Evolutionary conservation across 495 filamentous ascomycete species (phyloP), one percentile per base, ranked within the genome.

Genomic region (Aspergillus kassunensis): DNA sequence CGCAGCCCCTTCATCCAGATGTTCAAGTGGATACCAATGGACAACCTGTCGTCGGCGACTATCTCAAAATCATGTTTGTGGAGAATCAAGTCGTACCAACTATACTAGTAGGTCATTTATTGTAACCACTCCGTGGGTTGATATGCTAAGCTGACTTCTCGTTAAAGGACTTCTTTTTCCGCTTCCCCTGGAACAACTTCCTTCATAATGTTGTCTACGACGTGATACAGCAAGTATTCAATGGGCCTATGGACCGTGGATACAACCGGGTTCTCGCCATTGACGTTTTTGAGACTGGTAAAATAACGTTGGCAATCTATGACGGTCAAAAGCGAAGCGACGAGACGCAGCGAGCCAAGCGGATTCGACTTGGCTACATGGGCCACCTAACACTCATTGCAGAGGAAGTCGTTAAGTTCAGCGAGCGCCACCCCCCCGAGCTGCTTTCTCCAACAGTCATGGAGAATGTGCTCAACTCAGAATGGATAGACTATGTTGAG

Each of bases 131-230:
- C 7, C 23, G 30, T 13, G 11, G 6, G 6, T 49, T 25, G 7
- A 27, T 9, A 27, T 43, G 12, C 37, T 51, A 49, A 62, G 16
- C 33, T 11, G 31, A 44, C 27, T 23, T 41, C 30, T 40, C 33
- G 41, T 60, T 2, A 52, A 5, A 90, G 88, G 85, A 86, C 49
- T 97, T 98, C 74, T 99, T 99, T 74, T 99, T 97, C 77, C 85
- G 83, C 47, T 97, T 97, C 67, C 95, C 93, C 4, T 99, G 93
- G 93, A 99, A 99, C 64, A 99, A 99, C 67, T 99, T 99, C 63
- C 81, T 99, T 19, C 93, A 99, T 68, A 99, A 99, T 70, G 93
- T 99, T 36, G 93, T 99, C 20, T 99, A 99, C 66, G 93, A 99
- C 66, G 91, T 99, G 55, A 87, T 99, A 11, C 93, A 99, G 66